Conservation (phyloP, 169 alveolate genomes). For the Perkinsus olseni region DNA sequence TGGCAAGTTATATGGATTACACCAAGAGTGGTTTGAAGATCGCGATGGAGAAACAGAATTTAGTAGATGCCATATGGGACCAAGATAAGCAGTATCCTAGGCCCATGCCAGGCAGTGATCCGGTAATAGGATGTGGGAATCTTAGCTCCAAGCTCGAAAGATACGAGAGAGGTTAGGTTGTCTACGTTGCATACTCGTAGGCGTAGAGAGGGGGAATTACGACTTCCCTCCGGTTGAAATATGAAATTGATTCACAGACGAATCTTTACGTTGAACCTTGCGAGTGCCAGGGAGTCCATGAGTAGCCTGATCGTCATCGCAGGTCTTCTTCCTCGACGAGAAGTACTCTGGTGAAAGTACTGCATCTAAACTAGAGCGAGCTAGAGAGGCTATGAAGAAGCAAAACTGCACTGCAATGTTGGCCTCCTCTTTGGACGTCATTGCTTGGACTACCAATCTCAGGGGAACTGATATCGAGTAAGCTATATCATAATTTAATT, state of each 20-base stretch:
- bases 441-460: slow-evolving; percentile 78
- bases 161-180: not conserved
- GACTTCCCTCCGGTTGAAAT: too few species aligned
- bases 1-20: not conserved
- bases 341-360: not conserved
- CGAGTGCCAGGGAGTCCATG: too few species aligned
- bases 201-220: too few species aligned
- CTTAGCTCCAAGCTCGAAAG: not conserved
- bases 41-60: not conserved
- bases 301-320: not conserved
- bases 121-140: not conserved
- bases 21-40: not conserved
- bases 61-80: not conserved
- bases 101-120: not conserved
- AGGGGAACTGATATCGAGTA: slow-evolving; percentile 74
- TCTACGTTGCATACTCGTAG: too few species aligned
- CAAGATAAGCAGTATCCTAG: not conserved
- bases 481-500: too few species aligned
- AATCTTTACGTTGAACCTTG: not conserved
- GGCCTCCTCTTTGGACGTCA: slow-evolving; percentile 52
- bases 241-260: too few species aligned
- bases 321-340: not conserved
- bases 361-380: not conserved
- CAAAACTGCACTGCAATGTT: not conserved
- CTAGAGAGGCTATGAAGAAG: slow-evolving; percentile 1